Evolutionary conservation across 2,329 filamentous ascomycete species (phyloP), one percentile per base, ranked within the genome.

Genomic region (Scedosporium dehoogii): DNA sequence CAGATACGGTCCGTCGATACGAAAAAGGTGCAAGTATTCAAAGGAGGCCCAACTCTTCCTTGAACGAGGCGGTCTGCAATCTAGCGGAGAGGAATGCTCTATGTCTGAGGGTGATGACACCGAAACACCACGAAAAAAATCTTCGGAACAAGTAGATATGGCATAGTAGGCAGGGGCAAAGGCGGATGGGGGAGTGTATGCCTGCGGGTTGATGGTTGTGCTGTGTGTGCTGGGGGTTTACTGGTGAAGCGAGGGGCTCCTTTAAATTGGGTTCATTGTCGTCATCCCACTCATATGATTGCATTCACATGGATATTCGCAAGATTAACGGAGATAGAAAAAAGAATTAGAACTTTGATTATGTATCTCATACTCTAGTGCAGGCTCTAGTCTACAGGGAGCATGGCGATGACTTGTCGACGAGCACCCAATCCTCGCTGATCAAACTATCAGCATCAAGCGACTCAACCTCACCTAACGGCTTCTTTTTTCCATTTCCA

Each of bases 1-100:
- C 76, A 85, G 82, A 67, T 91, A 90, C 70, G 89, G 89, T n/a
- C 66, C 6, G 75, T 21, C 44, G 44, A 61, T 58, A 1, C 29
- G 56, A 18, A 58, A 38, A 14, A 3, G 25, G 9, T 38, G 56
- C 27, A 38, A 58, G 12, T 58, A 41, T 38, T n/a, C 56, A 33
- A 23, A 23, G 23, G 51, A 55, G 51, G 51, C 51, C 23, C 51
- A 29, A 23, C 21, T 55, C 7, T 55, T 55, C 51, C 51, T 55
- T 14, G 51, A 23, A 16, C n/a, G 51, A 55, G 23, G 23, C 5
- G 51, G 23, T 5, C 18, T 27, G 23, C 12, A 23, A 5, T 55
- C 51, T 9, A 14, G 23, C 7, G 51, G 1, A 29, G 51, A 55
- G 6, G 44, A 18, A 1, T 21, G 44, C 44, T 18, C 44, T 21